Conservation (phyloP, 495 filamentous ascomycete species). For the Trichoderma virens region DNA sequence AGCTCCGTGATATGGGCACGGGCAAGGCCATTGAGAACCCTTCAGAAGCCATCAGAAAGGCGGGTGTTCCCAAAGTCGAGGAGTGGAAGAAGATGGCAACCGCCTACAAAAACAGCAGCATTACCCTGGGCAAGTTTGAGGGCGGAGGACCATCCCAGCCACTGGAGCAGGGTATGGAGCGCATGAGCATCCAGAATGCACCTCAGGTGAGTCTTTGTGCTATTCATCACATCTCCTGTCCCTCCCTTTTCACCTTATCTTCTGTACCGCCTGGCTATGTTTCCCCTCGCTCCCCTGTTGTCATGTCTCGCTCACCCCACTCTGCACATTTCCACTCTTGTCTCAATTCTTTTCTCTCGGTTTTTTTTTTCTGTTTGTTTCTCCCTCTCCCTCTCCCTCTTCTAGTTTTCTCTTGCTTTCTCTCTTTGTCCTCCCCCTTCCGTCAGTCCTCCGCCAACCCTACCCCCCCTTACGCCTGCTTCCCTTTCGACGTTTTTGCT, state of each 20-base stretch:
- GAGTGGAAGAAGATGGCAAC: constrained; percentile 99
- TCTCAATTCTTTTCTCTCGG: too few species aligned
- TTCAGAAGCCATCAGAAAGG: constrained; percentile 75
- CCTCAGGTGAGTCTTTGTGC: constrained; percentile 10
- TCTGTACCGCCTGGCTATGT: too few species aligned
- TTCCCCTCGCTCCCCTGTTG: too few species aligned
- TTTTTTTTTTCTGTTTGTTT: too few species aligned
- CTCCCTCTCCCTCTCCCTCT: too few species aligned
- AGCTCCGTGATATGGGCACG: constrained; percentile 89
- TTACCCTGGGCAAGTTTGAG: constrained; percentile 87
- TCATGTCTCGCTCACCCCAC: too few species aligned
- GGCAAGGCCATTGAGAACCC: constrained; percentile 76
- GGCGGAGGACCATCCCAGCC: constrained; percentile 37
- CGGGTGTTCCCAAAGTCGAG: constrained; percentile 94
- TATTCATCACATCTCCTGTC: too few species aligned
- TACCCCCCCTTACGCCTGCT: too few species aligned
- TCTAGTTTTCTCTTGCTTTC: neutral
- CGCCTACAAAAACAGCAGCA: constrained; percentile 98
- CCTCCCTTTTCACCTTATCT: too few species aligned
- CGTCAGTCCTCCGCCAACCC: neutral
- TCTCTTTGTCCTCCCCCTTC: neutral
- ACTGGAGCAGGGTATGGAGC: constrained; percentile 64
- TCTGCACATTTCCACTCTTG: too few species aligned
- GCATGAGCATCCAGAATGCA: constrained; percentile 57
- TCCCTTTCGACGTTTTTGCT: too few species aligned